Base-by-base conservation (phyloP, 495 filamentous ascomycete genomes). In the Geoglossum glabrum region DNA sequence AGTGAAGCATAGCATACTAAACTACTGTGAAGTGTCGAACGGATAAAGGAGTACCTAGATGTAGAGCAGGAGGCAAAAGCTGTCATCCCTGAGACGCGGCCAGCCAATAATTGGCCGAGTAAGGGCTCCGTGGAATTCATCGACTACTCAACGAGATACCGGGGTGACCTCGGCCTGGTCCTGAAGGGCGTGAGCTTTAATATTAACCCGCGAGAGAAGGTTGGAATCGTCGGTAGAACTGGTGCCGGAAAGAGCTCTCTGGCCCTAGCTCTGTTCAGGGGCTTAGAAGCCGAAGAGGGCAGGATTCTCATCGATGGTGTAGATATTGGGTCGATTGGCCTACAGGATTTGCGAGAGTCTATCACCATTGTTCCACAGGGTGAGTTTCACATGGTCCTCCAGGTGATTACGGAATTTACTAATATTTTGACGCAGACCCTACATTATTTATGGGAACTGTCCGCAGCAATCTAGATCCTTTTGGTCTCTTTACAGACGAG, bases 241-340 rank as follows among this genome's bases (percentile, higher is more conserved):
- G 93, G 93, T 56, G 93, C 93, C 40, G 93, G 93, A 46, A 99
- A 99, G 74, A 95, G 89, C 68, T 96, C 92, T 6, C 77, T 99
- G 8, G 87, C 93, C 6, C 72, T 99, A 55, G 92, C 93, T 11
- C 78, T 99, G n/a, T 97, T 99, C 78, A 80, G 93, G 56, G 87
- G 88, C n/a, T 71, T 99, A 34, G 93, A 97, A 68, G 90, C 93
- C 5, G 90, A 95, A 63, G 76, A 79, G 49, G 93, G 93, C 58
- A 84, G 83, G 65, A 96, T 99, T 59, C 59, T 90, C 8, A 87
- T 99, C 56, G 93, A 99, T 62, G 85, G 79, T 52, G 73, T 99
- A 26, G 87, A 97, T 65, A 88, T 96, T 64, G 81, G 86, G 46
- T 71, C 72, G 52, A 96, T 97, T 62, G 93, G 93, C 7, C 77